Base-by-base conservation (phyloP, 148 eudicot genomes). In the Vaccinium vitisidaea region DNA sequence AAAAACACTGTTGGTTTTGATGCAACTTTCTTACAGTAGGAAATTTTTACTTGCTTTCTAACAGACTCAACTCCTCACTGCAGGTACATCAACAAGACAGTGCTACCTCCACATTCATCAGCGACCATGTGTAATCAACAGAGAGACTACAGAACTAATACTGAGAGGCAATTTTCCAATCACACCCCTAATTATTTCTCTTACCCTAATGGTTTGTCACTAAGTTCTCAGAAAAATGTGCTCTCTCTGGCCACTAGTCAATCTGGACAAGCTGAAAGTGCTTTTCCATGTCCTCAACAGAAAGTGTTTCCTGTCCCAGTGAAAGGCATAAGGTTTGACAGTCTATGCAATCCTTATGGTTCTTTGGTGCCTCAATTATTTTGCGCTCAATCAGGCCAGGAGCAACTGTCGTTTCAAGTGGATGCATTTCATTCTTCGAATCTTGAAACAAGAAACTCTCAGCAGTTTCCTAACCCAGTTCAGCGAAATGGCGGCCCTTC, bases 11-110 rank as follows among this genome's bases (percentile, higher is more conserved):
- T 23, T 23, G 69, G 74, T 69, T 27, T 30, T 69, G 39, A 58
- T 80, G 69, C 12, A 9, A 32, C 82, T 58, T 32, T 27, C 39
- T 39, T 8, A 61, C 27, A 49, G 27, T 16, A n/a, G 32, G 18
- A 83, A 84, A 23, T 9, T 81, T 88, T 19, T 43, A 21, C n/a
- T 39, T 71, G 74, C 83, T 73, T 49, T 36, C 78, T 54, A 79
- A 79, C 70, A 1, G 67, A 23, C 48, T 80, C 46, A 53, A 9
- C 49, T 73, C 30, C 48, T 36, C 43, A 27, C 71, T 88, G 87
- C 92, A 95, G 98, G 92, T 95, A 94, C 75, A 77, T 89, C 46
- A 88, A 88, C 87, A 92, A 81, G 92, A 67, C 85, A 83, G 54
- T 85, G 50, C 92, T 84, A 61, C 76, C 85, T 50, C 76, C 56